These are phyloP conservation scores for Lactarius hengduanensis DNA, from an alignment of 768 basidiomycete species.

Conservation along the genomic window DNA sequence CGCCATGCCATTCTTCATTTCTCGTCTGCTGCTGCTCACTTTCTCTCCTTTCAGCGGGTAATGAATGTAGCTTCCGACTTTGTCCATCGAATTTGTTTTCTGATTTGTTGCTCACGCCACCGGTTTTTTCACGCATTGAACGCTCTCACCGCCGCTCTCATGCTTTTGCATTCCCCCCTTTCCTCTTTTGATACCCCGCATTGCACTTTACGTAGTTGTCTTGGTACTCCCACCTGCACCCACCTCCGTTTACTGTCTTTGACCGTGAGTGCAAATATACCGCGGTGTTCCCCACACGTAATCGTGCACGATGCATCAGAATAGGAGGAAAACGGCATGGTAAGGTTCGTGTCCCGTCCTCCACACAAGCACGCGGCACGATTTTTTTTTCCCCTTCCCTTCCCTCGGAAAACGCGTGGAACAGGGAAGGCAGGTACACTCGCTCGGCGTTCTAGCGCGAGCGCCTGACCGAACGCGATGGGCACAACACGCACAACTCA, in stretches of 20 bases:
- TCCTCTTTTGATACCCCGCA: constrained; percentile 22
- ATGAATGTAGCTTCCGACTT: constrained; percentile 10
- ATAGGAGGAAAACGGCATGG: constrained; percentile 5
- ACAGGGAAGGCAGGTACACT: constrained; percentile 14
- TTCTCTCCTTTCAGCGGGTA: constrained; percentile 5
- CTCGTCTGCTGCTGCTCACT: background rate
- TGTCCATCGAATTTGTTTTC: constrained; percentile 6
- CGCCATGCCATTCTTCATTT: constrained; percentile 21
- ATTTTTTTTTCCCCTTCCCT: background rate
- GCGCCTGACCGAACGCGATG: background rate
- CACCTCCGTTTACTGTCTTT: constrained; percentile 12
- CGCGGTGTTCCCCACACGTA: constrained; percentile 23
- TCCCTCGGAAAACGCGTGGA: constrained; percentile 20
- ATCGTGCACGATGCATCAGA: constrained; percentile 7
- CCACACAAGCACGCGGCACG: background rate
- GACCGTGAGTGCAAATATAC: constrained; percentile 25
- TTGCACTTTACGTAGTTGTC: constrained; percentile 28
- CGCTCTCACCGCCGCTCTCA: constrained; percentile 24
- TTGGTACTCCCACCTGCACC: constrained; percentile 22
- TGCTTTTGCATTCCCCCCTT: constrained; percentile 19
- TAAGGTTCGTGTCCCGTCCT: constrained; percentile 2
- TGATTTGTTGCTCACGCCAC: constrained; percentile 13
- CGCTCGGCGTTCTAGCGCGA: background rate
- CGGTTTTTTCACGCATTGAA: constrained; percentile 20
- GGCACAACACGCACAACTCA: background rate